These are phyloP conservation scores for Saccharomyces uvarum DNA, from an alignment of 1,139 yeast genomes.

Conservation along the genomic window DNA sequence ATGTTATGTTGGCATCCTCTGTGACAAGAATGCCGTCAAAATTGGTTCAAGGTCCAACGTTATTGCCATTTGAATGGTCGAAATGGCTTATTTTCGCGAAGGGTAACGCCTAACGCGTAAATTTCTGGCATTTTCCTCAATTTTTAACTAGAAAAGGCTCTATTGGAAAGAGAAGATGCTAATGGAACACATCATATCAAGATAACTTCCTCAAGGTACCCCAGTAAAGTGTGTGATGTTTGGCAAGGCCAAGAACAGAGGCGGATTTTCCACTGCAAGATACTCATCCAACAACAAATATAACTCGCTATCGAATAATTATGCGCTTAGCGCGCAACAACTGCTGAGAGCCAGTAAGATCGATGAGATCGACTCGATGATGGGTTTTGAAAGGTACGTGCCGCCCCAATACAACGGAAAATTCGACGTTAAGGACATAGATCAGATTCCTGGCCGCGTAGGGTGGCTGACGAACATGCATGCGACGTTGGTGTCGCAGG, in stretches of 20 bases:
- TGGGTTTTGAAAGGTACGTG: conserved; percentile 70
- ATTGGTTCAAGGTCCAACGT: neutral
- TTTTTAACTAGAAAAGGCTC: neutral
- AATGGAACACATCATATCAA: neutral
- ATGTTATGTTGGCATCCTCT: neutral
- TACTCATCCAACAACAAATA: conserved; percentile 1
- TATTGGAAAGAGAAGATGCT: neutral
- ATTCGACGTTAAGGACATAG: conserved; percentile 31
- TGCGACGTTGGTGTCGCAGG: conserved; percentile 35
- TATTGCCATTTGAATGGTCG: neutral
- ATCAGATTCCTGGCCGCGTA: conserved; percentile 59
- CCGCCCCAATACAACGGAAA: conserved; percentile 27
- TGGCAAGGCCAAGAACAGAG: conserved; percentile 7
- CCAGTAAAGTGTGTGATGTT: neutral
- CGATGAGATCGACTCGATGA: conserved; percentile 59
- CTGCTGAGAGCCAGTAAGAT: conserved; percentile 35
- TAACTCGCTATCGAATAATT: conserved; percentile 12
- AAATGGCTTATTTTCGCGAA: neutral
- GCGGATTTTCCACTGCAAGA: conserved; percentile 12
- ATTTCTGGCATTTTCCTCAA: neutral
- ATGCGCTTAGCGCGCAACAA: conserved; percentile 31
- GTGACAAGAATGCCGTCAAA: neutral
- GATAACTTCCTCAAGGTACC: neutral
- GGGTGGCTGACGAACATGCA: conserved; percentile 95
- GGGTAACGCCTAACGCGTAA: neutral